These are phyloP conservation scores for Myotisia sp. DNA, from an alignment of 2,329 filamentous ascomycete genomes.

Conservation along the genomic window DNA sequence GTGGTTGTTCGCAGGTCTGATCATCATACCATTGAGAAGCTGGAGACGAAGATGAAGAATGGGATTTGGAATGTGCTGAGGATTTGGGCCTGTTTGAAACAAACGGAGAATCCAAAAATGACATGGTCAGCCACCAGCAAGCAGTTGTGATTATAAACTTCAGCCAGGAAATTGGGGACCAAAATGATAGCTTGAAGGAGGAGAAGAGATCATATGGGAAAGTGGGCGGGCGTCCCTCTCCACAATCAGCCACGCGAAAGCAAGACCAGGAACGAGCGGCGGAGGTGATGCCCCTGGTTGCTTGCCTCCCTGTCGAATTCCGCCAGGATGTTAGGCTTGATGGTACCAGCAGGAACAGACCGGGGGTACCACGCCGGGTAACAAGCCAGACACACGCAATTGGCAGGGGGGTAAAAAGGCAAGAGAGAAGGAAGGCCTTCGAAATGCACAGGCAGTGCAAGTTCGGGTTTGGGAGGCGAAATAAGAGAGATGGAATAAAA, in stretches of 20 bases:
- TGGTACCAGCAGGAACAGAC: too few relatives aligned
- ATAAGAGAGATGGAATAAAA: too few relatives aligned
- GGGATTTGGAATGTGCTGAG: constrained; percentile 1
- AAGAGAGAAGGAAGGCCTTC: too few relatives aligned
- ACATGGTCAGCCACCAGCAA: constrained; percentile 5
- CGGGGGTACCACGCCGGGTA: too few relatives aligned
- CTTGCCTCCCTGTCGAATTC: too few relatives aligned
- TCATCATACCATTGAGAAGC: constrained; percentile 11
- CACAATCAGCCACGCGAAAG: constrained; percentile 12
- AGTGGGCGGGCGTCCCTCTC: constrained; percentile 6
- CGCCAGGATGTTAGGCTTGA: too few relatives aligned
- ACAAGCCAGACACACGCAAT: too few relatives aligned
- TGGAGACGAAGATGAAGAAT: constrained; percentile 6
- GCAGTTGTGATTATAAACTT: not conserved
- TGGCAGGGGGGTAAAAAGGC: too few relatives aligned
- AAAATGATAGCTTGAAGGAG: not conserved
- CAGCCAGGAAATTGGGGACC: not conserved
- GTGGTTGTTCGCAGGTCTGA: constrained; percentile 8
- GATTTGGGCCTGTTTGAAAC: too few relatives aligned
- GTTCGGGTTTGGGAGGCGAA: too few relatives aligned
- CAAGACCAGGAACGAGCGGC: constrained; percentile 3
- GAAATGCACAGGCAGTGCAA: too few relatives aligned
- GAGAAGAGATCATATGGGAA: not conserved
- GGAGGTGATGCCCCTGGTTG: too few relatives aligned
- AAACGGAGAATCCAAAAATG: constrained; percentile 7